Evolutionary conservation across 441 rosid species (phyloP).

Genomic region (Lepidium campestre): DNA sequence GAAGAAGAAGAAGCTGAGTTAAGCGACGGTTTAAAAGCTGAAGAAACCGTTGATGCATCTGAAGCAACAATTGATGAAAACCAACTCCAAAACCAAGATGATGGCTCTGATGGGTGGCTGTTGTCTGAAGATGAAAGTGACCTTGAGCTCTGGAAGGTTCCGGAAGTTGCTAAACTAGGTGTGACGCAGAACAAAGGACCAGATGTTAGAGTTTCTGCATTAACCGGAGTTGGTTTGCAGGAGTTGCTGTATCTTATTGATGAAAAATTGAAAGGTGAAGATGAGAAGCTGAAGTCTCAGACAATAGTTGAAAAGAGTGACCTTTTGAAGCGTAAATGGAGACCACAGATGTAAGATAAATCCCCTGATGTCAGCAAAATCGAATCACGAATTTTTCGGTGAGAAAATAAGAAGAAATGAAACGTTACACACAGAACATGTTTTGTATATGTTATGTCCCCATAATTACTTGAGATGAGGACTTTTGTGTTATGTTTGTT

Average conservation of each 20-base stretch:
- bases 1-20: constrained; percentile 31
- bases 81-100: constrained; percentile 17
- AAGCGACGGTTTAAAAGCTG: constrained; percentile 20
- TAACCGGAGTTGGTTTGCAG: constrained; percentile 68
- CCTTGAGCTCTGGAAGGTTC: constrained; percentile 26
- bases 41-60: constrained; percentile 19
- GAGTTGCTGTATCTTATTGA: constrained; percentile 60
- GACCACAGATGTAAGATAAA: constrained; percentile 36
- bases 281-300: constrained; percentile 32
- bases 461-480: background rate
- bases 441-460: background rate
- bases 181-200: constrained; percentile 32
- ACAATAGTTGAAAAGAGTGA: constrained; percentile 34
- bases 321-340: constrained; percentile 53
- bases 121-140: constrained; percentile 39
- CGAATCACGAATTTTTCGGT: background rate
- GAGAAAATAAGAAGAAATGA: background rate
- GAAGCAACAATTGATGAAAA: constrained; percentile 28
- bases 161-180: constrained; percentile 21
- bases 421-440: constrained; percentile 6
- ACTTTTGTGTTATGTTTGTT: background rate
- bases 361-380: background rate
- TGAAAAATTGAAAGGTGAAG: constrained; percentile 43
- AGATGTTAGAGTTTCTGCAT: constrained; percentile 63
- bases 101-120: constrained; percentile 41